Percentiles rank a stretch among this genome's conserved stretches.
These are phyloP conservation scores for Jaapia argillacea DNA, from an alignment of 768 basidiomycete genomes.

Conservation along the genomic window DNA sequence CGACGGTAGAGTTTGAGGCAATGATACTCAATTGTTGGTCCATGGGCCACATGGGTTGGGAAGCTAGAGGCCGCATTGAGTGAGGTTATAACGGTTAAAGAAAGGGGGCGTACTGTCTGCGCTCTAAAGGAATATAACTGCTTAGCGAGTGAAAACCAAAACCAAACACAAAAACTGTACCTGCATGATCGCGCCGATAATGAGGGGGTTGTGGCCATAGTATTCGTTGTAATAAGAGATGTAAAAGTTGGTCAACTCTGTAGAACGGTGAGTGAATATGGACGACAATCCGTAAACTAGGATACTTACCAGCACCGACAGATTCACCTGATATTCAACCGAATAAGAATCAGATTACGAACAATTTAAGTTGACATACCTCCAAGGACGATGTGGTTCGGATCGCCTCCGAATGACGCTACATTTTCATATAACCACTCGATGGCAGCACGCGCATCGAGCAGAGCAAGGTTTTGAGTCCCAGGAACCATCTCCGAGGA, in stretches of 20 bases:
- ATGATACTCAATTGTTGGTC: constrained; percentile 12
- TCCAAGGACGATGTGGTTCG: constrained; percentile 15
- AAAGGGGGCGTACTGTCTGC: constrained; percentile 11
- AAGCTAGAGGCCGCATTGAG: constrained; percentile 7
- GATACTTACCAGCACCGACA: constrained; percentile 11
- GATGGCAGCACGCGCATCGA: constrained; percentile 17
- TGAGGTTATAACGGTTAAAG: background rate
- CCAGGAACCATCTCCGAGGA: constrained; percentile 13
- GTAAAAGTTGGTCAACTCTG: constrained; percentile 15
- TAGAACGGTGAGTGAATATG: background rate
- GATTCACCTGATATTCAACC: constrained; percentile 11
- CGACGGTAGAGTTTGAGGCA: constrained; percentile 9
- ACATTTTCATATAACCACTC: constrained; percentile 24
- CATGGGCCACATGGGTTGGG: constrained; percentile 14
- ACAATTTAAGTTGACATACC: constrained; percentile 3
- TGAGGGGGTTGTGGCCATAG: constrained; percentile 9
- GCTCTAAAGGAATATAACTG: too few species aligned
- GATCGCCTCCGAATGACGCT: constrained; percentile 23
- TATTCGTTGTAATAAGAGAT: constrained; percentile 10
- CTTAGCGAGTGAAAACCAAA: background rate
- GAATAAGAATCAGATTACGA: background rate
- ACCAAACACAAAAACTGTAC: background rate
- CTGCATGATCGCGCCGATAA: constrained; percentile 15
- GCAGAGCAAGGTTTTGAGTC: constrained; percentile 18
- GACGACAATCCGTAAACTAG: background rate